A percentile compares a stretch with the other conserved stretches of the same genome.
Evolutionary conservation across 768 basidiomycete genomes (phyloP).

Genomic region (Hemileccinum rubropunctum): DNA sequence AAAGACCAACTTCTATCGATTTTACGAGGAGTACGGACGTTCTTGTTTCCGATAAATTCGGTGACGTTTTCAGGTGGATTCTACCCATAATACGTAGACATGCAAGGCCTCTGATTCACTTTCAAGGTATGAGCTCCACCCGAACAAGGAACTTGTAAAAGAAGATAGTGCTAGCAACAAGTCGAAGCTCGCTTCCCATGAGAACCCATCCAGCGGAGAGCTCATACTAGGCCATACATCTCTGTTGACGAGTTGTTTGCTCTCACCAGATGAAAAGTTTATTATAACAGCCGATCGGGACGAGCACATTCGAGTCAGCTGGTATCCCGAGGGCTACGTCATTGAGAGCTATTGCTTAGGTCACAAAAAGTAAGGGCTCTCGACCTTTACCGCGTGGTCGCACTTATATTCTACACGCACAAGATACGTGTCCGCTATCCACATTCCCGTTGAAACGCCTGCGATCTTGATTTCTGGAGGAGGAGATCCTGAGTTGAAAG

Average conservation of each 20-base stretch:
- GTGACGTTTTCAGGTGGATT: conserved; percentile 81
- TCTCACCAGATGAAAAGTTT: conserved; percentile 64
- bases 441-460: conserved; percentile 52
- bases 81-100: neutral
- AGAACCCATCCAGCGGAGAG: conserved; percentile 64
- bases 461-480: conserved; percentile 77
- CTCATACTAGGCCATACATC: conserved; percentile 89
- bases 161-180: conserved; percentile 32
- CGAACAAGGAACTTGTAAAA: conserved; percentile 5
- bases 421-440: conserved; percentile 83
- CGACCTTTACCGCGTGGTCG: neutral
- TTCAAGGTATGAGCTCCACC: conserved; percentile 60
- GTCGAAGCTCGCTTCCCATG: conserved; percentile 48
- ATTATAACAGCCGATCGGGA: conserved; percentile 93
- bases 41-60: conserved; percentile 90
- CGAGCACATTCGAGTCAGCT: conserved; percentile 90
- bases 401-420: neutral
- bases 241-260: conserved; percentile 69
- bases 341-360: conserved; percentile 89
- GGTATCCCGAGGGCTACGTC: conserved; percentile 82
- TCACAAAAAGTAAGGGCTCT: conserved; percentile 62
- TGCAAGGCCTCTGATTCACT: neutral
- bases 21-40: conserved; percentile 67
- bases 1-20: conserved; percentile 69
- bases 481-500: conserved; percentile 71